Evolutionary conservation across 2,329 filamentous ascomycete genomes (phyloP), one percentile per base, ranked within the genome.

Genomic region (Trichoderma simmonsii): DNA sequence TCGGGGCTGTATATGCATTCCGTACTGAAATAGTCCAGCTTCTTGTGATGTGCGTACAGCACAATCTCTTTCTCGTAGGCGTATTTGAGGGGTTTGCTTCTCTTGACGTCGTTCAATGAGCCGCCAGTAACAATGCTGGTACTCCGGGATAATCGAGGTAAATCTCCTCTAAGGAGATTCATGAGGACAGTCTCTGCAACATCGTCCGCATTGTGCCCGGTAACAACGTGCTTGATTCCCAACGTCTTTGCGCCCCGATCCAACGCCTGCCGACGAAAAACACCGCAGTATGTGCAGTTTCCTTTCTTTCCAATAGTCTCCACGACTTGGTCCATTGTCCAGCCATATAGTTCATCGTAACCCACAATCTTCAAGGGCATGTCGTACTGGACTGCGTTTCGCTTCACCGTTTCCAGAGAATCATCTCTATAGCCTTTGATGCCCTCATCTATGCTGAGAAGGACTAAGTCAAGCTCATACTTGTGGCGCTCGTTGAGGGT

Each of bases 61-160:
- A 99, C 96, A 76, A 99, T 99, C 80, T 99, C 96, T 83, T 99
- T 99, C 80, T 99, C 96, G 79, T 98, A 99, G 1, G 95, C 95
- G 80, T 98, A 99, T 81, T 99, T 98, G 60, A 99, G 86, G 15
- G 96, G 96, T 83, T 99, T 99, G 83, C 93, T 97, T 75, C 96
- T 89, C 84, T 97, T 97, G 75, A 98, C 95, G 73, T 97, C 94
- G 72, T 93, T 94, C n/a, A 87, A 88, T 36, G 90, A 85, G 77
- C 90, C 91, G 54, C 88, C 92, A 3, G 91, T 99, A 15, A 98
- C 86, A 76, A 99, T 98, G 75, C 90, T 96, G 2, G 96, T 98
- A 68, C 94, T 95, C 73, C 96, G 87, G 15, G 95, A 93, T 12
- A 99, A 83, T 34, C 96, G 90, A 1, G 96, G 93, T 56, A 99